Conservation (phyloP, 306 rosid genomes). For the Betula pendula region DNA sequence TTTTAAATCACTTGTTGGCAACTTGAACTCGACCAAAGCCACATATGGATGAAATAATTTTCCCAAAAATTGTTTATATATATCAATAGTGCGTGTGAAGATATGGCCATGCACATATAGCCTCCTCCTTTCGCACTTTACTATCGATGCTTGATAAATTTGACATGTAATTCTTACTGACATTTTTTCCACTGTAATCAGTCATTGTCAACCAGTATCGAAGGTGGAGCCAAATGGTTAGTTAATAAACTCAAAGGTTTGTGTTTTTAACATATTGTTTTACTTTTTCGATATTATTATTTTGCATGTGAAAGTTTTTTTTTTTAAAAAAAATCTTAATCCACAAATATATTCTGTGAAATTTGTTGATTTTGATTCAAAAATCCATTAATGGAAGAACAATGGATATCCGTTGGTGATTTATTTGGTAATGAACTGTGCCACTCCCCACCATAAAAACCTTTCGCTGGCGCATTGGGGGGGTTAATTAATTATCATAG, state of each 20-base stretch:
- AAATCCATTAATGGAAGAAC: too few species aligned
- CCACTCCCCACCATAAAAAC: too few species aligned
- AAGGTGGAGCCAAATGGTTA: constrained; percentile 83
- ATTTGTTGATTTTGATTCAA: too few species aligned
- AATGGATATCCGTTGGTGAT: too few species aligned
- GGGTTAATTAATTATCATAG: too few species aligned
- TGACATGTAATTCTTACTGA: constrained; percentile 24
- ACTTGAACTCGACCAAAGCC: neutral
- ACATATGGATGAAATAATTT: neutral
- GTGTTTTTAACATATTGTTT: constrained; percentile 20
- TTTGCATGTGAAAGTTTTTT: neutral
- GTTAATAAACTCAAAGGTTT: constrained; percentile 83
- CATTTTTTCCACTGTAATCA: constrained; percentile 33
- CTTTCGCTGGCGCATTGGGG: too few species aligned
- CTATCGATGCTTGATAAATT: constrained; percentile 7
- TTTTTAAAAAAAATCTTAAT: neutral
- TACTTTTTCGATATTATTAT: constrained; percentile 6
- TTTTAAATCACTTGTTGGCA: neutral
- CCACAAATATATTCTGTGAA: too few species aligned
- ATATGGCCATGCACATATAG: neutral
- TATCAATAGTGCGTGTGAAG: neutral
- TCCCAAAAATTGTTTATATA: neutral
- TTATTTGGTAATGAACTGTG: too few species aligned
- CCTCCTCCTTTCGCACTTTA: neutral
- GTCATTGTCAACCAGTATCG: constrained; percentile 69